Evolutionary conservation across 768 basidiomycete genomes (phyloP), one percentile per base, ranked within the genome.

Genomic region (Boletus vinaceobasis): DNA sequence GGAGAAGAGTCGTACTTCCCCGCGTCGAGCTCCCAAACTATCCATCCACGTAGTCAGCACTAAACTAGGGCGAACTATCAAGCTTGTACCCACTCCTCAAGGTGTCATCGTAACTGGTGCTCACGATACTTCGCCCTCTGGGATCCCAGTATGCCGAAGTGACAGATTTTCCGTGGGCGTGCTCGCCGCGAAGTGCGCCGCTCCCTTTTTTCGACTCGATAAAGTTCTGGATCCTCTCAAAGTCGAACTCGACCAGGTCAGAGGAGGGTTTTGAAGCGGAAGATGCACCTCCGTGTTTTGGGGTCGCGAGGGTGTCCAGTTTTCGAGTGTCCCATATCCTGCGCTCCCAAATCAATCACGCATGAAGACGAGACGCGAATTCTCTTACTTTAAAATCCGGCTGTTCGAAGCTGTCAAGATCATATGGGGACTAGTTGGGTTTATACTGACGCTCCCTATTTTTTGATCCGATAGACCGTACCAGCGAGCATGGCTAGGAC

Each of bases 81-180:
- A 13, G 19, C 5, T 0, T 31, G 44, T 39, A 77, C 86, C 61
- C 63, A 92, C 91, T 61, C 62, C 88, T 77, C 35, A 93, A 59
- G 3, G 78, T 80, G 71, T 93, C 85, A 59, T 93, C 91, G 60
- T 93, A 93, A 66, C 86, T 85, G 5, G 91, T 93, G 68, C 88
- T 91, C 45, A 93, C 84, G 56, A 93, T 84, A 48, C 81, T 77
- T 27, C 87, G 80, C 4, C 91, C 91, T 53, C 85, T 76, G 3
- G 90, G 82, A 68, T 93, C 90, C 91, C 91, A 93, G 61, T 87
- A 92, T 0, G 88, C 91, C 15, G 91, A 85, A 57, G 86, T 92
- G 43, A 84, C 88, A 15, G 88, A 87, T 66, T 89, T 88, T 53
- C 81, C 79, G 63, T 93, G 91, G 14, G 67, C 68, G 77, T 80